Base-by-base conservation (phyloP, 2,329 filamentous ascomycete genomes). In the Colletotrichum chrysophilum region DNA sequence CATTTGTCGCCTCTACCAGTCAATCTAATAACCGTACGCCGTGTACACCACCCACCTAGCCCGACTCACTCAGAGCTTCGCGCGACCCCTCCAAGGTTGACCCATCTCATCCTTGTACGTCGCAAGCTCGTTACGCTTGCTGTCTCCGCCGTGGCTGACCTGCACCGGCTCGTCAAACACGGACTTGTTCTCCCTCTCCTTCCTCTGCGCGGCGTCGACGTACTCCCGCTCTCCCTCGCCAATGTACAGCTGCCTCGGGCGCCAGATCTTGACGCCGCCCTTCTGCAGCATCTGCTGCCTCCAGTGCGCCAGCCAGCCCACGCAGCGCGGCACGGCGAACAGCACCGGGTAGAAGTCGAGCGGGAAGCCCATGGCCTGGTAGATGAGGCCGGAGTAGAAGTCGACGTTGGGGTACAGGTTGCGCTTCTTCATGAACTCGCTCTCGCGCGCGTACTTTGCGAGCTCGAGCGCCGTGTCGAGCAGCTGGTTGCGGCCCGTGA, bases 231-330 rank as follows among this genome's bases (percentile, higher is more conserved):
- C 82, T 4, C 83, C 82, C 67, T 87, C 84, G 18, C 88, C 88
- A 1, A 88, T 56, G 78, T 89, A 89, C 18, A 89, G 78, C 82
- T 89, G 88, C 61, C 88, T 80, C 1, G 88, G 88, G 2, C 88
- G 80, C 86, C 88, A 89, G 78, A 89, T 89, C 84, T 89, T 89
- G 72, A 88, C 87, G 5, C 87, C 87, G 0, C 83, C 80, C 1
- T 83, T 81, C 48, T 85, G 86, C 30, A 89, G 82, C 84, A 88
- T 87, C 83, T 86, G 85, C 80, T 89, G 88, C 21, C 88, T 84
- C 88, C 88, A 89, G 80, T 89, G 88, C 4, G 88, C 88, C 34
- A 89, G 80, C 88, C 88, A 89, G 28, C 88, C 88, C 3, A 88
- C 88, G 66, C 88, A 89, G 18, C 88, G 82, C 0, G 88, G 88